Evolutionary conservation across 2,329 filamentous ascomycete species (phyloP).

Genomic region (Sclerotinia minor): DNA sequence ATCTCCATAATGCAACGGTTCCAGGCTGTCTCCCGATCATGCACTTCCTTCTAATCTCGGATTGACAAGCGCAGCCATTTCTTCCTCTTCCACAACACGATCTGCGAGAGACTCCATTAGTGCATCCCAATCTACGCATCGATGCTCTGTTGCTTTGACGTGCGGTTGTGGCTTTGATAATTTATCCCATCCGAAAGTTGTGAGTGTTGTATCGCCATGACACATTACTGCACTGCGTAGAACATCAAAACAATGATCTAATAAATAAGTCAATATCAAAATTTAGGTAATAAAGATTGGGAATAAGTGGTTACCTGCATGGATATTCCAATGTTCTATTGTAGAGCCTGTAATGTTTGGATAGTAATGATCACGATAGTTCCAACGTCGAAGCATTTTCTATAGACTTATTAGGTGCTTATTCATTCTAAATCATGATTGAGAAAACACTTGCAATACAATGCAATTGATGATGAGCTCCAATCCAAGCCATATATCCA

Average conservation of each 20-base stretch:
- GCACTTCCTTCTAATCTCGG: not conserved
- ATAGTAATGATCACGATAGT: conserved; percentile 14
- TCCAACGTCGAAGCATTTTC: conserved; percentile 21
- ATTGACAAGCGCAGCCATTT: conserved; percentile 20
- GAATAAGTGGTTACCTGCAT: not conserved
- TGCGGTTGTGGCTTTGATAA: conserved; percentile 15
- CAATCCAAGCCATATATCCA: conserved; percentile 18
- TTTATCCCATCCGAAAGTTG: conserved; percentile 18
- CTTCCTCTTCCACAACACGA: conserved; percentile 8
- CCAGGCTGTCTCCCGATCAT: not conserved
- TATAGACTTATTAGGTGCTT: not conserved
- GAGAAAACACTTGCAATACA: conserved; percentile 11
- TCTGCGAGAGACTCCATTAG: conserved; percentile 1
- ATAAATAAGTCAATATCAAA: not conserved
- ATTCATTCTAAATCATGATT: not conserved
- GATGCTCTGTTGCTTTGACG: conserved; percentile 9
- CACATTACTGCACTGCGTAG: conserved; percentile 18
- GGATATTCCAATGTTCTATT: conserved; percentile 18
- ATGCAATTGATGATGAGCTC: conserved; percentile 16
- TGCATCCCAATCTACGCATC: conserved; percentile 2
- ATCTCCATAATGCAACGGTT: not conserved
- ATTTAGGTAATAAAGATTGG: too few species aligned
- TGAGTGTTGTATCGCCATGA: conserved; percentile 19
- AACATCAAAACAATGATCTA: conserved; percentile 21
- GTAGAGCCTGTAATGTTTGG: conserved; percentile 15